Percentiles rank a stretch among this genome's conserved stretches.
These are phyloP conservation scores for Ascochyta viciae-villosae DNA, from an alignment of 2,329 filamentous ascomycete species.

Conservation along the genomic window DNA sequence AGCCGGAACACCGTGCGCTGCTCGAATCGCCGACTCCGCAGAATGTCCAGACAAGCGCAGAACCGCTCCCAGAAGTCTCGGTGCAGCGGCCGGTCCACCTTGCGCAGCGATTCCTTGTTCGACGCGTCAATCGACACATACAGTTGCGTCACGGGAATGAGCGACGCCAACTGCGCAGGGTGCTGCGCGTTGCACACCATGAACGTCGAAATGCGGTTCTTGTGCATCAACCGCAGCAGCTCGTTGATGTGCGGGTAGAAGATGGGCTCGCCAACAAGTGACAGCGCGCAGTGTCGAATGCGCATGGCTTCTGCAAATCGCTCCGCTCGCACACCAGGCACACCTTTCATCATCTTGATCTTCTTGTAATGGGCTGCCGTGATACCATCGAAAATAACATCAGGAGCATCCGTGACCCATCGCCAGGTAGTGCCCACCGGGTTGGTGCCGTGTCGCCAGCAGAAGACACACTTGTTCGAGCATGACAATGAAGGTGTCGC, in stretches of 20 bases:
- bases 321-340: conserved; percentile 90
- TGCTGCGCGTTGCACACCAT: conserved; percentile 97
- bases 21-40: conserved; percentile 80
- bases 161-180: conserved; percentile 82
- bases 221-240: conserved; percentile 82
- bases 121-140: conserved; percentile 97
- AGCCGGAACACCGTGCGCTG: conserved; percentile 95
- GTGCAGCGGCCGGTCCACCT: conserved; percentile 90
- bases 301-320: conserved; percentile 91
- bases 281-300: conserved; percentile 91
- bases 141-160: conserved; percentile 89
- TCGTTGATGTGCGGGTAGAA: conserved; percentile 98
- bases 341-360: conserved; percentile 95
- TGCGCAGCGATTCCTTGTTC: conserved; percentile 84
- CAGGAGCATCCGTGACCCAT: conserved; percentile 91
- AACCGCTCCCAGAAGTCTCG: conserved; percentile 98
- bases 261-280: conserved; percentile 94
- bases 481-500: conserved; percentile 94
- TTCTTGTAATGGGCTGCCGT: conserved; percentile 95
- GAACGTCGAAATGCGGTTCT: conserved; percentile 88
- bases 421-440: conserved; percentile 96
- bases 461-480: conserved; percentile 98
- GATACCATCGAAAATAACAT: conserved; percentile 87
- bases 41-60: conserved; percentile 85
- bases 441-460: conserved; percentile 97